Evolutionary conservation across 164 flowering plant species (phyloP), one percentile per base, ranked within the genome.

Genomic region (Nymphaea thermarum): DNA sequence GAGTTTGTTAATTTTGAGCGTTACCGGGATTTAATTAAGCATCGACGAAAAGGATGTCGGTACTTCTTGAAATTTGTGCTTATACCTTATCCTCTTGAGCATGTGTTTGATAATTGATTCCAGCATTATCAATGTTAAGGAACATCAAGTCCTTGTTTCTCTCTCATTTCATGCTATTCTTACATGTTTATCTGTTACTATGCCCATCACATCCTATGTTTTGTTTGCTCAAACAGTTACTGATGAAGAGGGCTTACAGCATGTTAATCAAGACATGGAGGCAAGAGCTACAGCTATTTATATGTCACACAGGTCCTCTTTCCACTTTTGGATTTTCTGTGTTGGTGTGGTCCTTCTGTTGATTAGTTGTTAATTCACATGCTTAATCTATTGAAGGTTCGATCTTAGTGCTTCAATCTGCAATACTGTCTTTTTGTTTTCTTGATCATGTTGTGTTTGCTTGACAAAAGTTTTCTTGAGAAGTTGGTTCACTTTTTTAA

Each of bases 1-100:
- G 98, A 91, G 89, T 94, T 91, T 87, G 97, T 91, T 85, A 93
- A 80, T 88, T 93, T 93, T 91, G 96, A 93, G 98, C 97, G 98
- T 84, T 94, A 88, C 80, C 96, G 97, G 97, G 98, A 91, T 89
- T 87, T 91, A 87, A 89, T 93, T 87, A 94, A 94, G 89, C 98
- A 86, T 87, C 98, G 88, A 53, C 98, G 95, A 83, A 91, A 94
- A 91, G 97, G 98, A 94, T 94, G 98, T 91, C 96, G 96, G 98
- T 94, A 94, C 91, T 90, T 91, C 80, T 90, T 89, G 73, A 65
- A 68, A 78, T 79, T 74, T 68, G 43, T 62, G 8, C 64, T 25
- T 25, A 25, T 11, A 41, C 42, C 3, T 3, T 42, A 14, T 64
- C 66, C 14, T 64, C 66, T 64, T 64, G 36, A 62, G 36, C 25